Evolutionary conservation across 73 alveolate species (phyloP), one percentile per base, ranked within the genome.

Genomic region (Symbiodinium pilosum): DNA sequence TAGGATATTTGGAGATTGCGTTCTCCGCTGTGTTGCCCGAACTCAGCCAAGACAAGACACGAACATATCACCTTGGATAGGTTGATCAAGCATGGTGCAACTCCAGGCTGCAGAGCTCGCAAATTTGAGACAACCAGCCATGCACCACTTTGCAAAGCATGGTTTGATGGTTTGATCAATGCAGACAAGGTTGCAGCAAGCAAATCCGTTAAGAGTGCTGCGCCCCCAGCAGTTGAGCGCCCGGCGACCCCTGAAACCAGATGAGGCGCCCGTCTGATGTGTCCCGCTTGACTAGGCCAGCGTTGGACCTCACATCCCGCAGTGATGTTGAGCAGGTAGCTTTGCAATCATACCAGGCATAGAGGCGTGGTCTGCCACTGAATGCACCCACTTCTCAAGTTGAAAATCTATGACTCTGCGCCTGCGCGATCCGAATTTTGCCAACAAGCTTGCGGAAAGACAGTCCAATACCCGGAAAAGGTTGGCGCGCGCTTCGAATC

Each of bases 21-120:
- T 56, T 56, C 32, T 21, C 36, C 26, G 75, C 75, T 6, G 75
- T 56, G 28, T 30, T 34, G 7, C 75, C 75, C 9, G 16, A 30
- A 30, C 4, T 34, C 75, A 34, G 75, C 26, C 24, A n/a, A 42
- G 4, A 77, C 56, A 64, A 8, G 95, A 1, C 44, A 56, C 28
- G 95, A 88, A 21, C 64, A 88, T 44, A 88, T 88, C 11, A 64
- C 95, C 30, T 28, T 88, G 34, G 95, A 88, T 14, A 4, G 95
- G 43, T 18, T 88, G 85, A 59, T 88, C 1, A 26, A 34, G 43
- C 86, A n/a, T n/a, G n/a, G 95, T 24, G 86, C 86, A 16, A 59
- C 95, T 0, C 85, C 86, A 24, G 95, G 95, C 0, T 88, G 86
- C 39, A 39, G 40, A 1, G 86, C 71, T 12, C 40, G 95, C 36